phyloP scores from a whole-genome alignment of 2,329 filamentous ascomycete species.

The Fusarium equiseti region DNA sequence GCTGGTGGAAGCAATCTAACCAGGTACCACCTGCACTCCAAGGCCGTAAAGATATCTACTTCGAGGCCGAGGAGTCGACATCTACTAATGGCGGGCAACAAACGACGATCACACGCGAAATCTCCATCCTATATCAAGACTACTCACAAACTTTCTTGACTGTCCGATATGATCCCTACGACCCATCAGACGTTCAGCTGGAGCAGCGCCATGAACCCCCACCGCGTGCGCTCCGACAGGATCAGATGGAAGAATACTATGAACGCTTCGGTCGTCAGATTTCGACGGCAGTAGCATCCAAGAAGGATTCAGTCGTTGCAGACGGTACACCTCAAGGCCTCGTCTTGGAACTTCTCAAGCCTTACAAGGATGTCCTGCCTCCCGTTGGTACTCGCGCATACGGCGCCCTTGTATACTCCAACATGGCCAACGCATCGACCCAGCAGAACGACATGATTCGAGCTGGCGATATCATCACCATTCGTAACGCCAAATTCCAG shows the following conservation, averaged over 20 bases:
- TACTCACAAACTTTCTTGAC: conserved; percentile 95
- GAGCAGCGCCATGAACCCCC: conserved; percentile 90
- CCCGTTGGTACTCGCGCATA: conserved; percentile 92
- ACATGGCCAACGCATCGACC: conserved; percentile 92
- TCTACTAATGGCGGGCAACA: conserved; percentile 77
- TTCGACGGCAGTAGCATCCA: conserved; percentile 74
- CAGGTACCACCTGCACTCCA: conserved; percentile 85
- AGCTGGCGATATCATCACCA: conserved; percentile 89
- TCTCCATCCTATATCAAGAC: conserved; percentile 92
- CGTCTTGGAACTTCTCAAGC: conserved; percentile 81
- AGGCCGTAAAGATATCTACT: conserved; percentile 83
- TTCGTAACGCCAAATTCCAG: conserved; percentile 94
- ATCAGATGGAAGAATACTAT: conserved; percentile 91
- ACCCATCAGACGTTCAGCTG: conserved; percentile 77
- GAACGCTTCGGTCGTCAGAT: conserved; percentile 84
- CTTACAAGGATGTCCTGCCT: conserved; percentile 77
- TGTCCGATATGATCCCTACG: conserved; percentile 79
- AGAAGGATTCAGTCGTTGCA: conserved; percentile 84
- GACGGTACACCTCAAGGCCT: conserved; percentile 85
- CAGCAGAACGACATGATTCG: conserved; percentile 94
- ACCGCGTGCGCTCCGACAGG: conserved; percentile 84
- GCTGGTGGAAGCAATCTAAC: conserved; percentile 90
- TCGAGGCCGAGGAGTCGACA: conserved; percentile 83
- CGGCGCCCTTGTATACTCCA: conserved; percentile 92
- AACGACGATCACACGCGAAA: conserved; percentile 79